Evolutionary conservation across 495 filamentous ascomycete species (phyloP).

Genomic region (Penicillium diatomitis): DNA sequence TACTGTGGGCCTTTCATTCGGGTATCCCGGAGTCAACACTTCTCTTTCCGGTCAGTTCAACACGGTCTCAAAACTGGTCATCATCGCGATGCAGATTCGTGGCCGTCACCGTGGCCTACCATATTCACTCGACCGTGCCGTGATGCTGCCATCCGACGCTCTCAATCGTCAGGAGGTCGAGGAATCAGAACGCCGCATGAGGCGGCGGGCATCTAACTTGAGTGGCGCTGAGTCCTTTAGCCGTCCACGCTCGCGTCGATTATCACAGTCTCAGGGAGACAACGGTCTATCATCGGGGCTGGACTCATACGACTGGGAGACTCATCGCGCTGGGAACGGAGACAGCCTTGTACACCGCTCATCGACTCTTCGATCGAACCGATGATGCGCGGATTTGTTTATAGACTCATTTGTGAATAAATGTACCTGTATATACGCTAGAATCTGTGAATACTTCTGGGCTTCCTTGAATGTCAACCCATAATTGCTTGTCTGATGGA

Average conservation of each 20-base stretch:
- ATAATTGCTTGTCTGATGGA: too few relatives aligned
- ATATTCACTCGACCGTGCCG: constrained; percentile 84
- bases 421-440: too few relatives aligned
- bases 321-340: constrained; percentile 7
- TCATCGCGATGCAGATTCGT: constrained; percentile 89
- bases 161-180: constrained; percentile 61
- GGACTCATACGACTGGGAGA: constrained; percentile 19
- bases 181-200: constrained; percentile 46
- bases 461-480: too few relatives aligned
- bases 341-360: constrained; percentile 20
- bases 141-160: constrained; percentile 70
- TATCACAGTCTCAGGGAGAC: constrained; percentile 19
- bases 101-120: constrained; percentile 88
- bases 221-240: constrained; percentile 30
- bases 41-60: constrained; percentile 75
- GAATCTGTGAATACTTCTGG: too few relatives aligned
- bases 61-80: constrained; percentile 76
- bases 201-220: constrained; percentile 45
- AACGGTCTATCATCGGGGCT: constrained; percentile 17
- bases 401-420: background rate
- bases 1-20: constrained; percentile 84
- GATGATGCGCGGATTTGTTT: background rate
- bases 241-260: constrained; percentile 15
- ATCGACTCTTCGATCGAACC: constrained; percentile 21
- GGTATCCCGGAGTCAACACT: constrained; percentile 63